phyloP scores from a whole-genome alignment of 2,329 filamentous ascomycete species.

The Phoma sp. region DNA sequence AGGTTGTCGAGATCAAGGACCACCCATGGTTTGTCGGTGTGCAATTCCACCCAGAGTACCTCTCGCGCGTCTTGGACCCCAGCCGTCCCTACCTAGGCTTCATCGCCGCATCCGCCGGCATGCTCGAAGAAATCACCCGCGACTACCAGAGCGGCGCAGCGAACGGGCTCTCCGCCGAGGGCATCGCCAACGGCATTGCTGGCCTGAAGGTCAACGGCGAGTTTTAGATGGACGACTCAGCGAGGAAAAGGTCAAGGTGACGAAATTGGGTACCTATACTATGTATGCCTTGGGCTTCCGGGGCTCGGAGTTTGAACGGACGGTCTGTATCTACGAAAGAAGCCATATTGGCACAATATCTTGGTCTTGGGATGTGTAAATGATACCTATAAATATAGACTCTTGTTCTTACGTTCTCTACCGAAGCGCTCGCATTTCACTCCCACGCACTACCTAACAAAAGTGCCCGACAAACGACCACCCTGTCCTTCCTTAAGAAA shows the following conservation, averaged over 20 bases:
- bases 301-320: not conserved
- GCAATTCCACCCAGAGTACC: slow-evolving; percentile 89
- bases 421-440: not conserved
- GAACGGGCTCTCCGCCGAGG: slow-evolving; percentile 24
- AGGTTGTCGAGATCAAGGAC: slow-evolving; percentile 81
- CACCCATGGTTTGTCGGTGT: slow-evolving; percentile 87
- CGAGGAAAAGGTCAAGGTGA: not conserved
- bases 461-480: too few species aligned
- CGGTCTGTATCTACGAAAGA: slow-evolving; percentile 8
- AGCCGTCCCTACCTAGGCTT: slow-evolving; percentile 83
- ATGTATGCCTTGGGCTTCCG: not conserved
- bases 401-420: not conserved
- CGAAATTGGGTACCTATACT: not conserved
- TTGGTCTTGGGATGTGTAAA: slow-evolving; percentile 15
- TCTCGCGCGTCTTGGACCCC: slow-evolving; percentile 76
- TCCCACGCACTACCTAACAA: not conserved
- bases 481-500: too few species aligned
- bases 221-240: slow-evolving; percentile 12
- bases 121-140: slow-evolving; percentile 60
- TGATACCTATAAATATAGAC: slow-evolving; percentile 17
- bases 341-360: slow-evolving; percentile 3
- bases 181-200: slow-evolving; percentile 34
- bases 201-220: slow-evolving; percentile 32
- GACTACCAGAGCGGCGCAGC: slow-evolving; percentile 33
- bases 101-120: slow-evolving; percentile 77